These are phyloP conservation scores for Aspergillus candidus DNA, from an alignment of 2,329 filamentous ascomycete genomes.

Conservation along the genomic window DNA sequence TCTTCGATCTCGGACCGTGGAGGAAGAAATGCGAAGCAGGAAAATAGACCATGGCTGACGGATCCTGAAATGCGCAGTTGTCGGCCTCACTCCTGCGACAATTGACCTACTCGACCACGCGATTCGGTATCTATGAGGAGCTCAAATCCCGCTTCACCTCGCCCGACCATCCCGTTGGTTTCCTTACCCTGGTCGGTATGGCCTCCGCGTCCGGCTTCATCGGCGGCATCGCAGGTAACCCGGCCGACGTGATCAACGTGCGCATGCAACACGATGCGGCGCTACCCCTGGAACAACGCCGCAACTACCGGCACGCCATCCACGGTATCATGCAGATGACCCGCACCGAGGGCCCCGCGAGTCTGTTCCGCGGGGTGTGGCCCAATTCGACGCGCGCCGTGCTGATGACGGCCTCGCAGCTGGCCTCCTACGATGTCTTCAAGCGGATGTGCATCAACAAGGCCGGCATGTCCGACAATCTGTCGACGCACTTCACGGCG, in stretches of 20 bases:
- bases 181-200: constrained; percentile 73
- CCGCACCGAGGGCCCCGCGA: constrained; percentile 69
- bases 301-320: constrained; percentile 84
- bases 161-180: constrained; percentile 52
- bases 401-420: constrained; percentile 61
- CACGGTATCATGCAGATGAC: constrained; percentile 83
- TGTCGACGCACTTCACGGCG: constrained; percentile 57
- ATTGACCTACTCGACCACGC: constrained; percentile 90
- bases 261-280: constrained; percentile 94
- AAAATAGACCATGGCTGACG: neutral
- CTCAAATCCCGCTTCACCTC: constrained; percentile 66
- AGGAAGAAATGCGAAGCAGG: constrained; percentile 2
- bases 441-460: constrained; percentile 51
- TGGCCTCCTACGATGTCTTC: constrained; percentile 60
- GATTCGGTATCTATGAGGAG: constrained; percentile 94
- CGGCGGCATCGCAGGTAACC: constrained; percentile 86
- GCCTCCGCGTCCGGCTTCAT: constrained; percentile 78
- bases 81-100: constrained; percentile 90
- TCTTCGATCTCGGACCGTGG: neutral
- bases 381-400: constrained; percentile 58
- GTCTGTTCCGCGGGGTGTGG: constrained; percentile 71
- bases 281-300: constrained; percentile 63
- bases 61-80: constrained; percentile 46
- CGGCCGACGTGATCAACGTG: constrained; percentile 93
- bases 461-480: constrained; percentile 49